These are phyloP conservation scores for Monilinia aucupariae DNA, from an alignment of 2,329 filamentous ascomycete genomes.

Conservation along the genomic window DNA sequence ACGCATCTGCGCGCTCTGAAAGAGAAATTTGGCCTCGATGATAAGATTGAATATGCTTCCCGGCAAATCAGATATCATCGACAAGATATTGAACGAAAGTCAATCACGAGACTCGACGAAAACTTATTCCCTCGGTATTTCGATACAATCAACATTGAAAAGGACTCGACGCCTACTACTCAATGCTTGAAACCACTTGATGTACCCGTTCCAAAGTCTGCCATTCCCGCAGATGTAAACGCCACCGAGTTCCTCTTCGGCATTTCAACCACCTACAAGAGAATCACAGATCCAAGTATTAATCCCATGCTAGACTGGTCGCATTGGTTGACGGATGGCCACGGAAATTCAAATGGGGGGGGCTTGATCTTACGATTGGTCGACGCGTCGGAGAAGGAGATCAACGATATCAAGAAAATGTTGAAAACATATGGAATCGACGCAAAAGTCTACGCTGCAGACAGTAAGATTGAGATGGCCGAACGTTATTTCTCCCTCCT, in stretches of 20 bases:
- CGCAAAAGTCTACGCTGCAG: conserved; percentile 51
- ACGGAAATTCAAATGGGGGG: conserved; percentile 50
- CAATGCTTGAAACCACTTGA: conserved; percentile 48
- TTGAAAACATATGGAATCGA: conserved; percentile 48
- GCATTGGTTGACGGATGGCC: conserved; percentile 54
- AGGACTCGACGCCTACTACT: conserved; percentile 38
- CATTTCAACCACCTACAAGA: conserved; percentile 52
- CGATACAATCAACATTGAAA: conserved; percentile 45
- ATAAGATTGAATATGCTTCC: conserved; percentile 51
- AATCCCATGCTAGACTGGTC: conserved; percentile 54
- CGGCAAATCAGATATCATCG: conserved; percentile 50
- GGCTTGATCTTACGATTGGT: conserved; percentile 51
- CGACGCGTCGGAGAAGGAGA: conserved; percentile 47
- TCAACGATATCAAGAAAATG: conserved; percentile 44
- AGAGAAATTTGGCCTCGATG: conserved; percentile 44
- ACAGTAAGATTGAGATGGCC: conserved; percentile 51
- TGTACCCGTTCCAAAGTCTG: conserved; percentile 47
- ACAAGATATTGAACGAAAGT: conserved; percentile 45
- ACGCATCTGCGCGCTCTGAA: conserved; percentile 43
- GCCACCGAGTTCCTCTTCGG: conserved; percentile 55
- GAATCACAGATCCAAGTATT: conserved; percentile 47
- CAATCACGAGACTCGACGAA: conserved; percentile 47
- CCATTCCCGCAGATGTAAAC: conserved; percentile 46
- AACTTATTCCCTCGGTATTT: conserved; percentile 44
- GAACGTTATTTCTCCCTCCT: conserved; percentile 53